Conservation (phyloP, 441 rosid species). For the Kokia cookei region DNA sequence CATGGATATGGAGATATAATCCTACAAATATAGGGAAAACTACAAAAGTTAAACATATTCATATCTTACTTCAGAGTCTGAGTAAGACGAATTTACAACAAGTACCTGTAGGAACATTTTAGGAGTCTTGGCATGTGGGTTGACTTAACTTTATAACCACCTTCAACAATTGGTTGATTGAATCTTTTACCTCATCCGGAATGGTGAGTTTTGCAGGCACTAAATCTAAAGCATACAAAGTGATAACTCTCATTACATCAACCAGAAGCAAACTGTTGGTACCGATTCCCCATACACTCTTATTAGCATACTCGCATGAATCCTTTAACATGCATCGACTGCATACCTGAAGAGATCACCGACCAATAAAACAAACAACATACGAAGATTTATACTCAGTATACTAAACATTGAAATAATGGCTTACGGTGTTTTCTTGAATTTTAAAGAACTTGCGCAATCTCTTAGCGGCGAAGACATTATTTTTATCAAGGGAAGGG, state of each 20-base stretch:
- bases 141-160: constrained; percentile 48
- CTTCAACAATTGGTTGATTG: constrained; percentile 40
- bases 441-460: constrained; percentile 58
- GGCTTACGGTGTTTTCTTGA: constrained; percentile 58
- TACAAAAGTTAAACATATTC: background rate
- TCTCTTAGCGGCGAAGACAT: constrained; percentile 57
- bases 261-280: constrained; percentile 38
- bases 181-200: constrained; percentile 49
- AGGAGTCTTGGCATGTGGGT: constrained; percentile 1
- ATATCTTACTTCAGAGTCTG: background rate
- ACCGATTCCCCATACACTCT: constrained; percentile 37
- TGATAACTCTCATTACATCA: constrained; percentile 52
- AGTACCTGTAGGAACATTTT: background rate
- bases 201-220: constrained; percentile 40
- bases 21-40: background rate
- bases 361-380: background rate
- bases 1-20: background rate
- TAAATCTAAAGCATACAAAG: constrained; percentile 43
- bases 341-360: constrained; percentile 50
- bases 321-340: constrained; percentile 45
- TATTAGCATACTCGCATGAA: constrained; percentile 63
- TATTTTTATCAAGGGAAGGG: constrained; percentile 45
- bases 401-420: background rate
- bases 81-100: background rate
- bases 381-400: background rate